Evolutionary conservation across 306 rosid genomes (phyloP), one percentile per base, ranked within the genome.

Genomic region (Casuarina cunninghamiana): DNA sequence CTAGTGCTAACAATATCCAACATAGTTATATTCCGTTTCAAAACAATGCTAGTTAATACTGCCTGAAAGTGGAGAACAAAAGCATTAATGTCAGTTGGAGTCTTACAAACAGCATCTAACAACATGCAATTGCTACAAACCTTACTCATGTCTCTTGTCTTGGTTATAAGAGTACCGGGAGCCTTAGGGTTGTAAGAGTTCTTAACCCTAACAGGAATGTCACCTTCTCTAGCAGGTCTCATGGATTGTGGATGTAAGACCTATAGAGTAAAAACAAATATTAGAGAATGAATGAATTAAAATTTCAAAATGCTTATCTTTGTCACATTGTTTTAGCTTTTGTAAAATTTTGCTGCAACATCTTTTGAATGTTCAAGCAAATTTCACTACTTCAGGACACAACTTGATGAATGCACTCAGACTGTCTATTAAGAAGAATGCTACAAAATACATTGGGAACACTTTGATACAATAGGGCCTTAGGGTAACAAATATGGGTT

Each of bases 181-280:
- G 98, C 98, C 76, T 83, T 86, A 73, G 97, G 97, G 83, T 94
- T 94, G 87, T 94, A 94, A 12, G 98, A 94, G 84, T 94, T 94
- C 85, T 94, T 94, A 77, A 94, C 98, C 86, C 98, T 91, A 53
- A 94, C 98, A 39, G 98, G 98, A 84, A 94, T 90, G 87, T 89
- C 97, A 82, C 92, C 90, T 84, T 94, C 98, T 84, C 97, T 90
- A 67, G 98, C 98, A 57, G 98, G 98, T 86, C 97, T 90, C 98
- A 94, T 94, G 61, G 98, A 94, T 82, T 92, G 98, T n/a, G 98
- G 98, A 88, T 94, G 98, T 85, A 94, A 75, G 71, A 94, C 98
- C 98, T 94, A 85, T 78, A 88, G 79, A 75, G 67, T 62, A 61
- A 74, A 71, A n/a, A 13, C 12, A 94, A 26, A 37, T 19, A 53